Percentiles rank a stretch among this genome's conserved stretches.
Conservation (phyloP, 305 asterid genomes). For the Fraxinus angustifolia region DNA sequence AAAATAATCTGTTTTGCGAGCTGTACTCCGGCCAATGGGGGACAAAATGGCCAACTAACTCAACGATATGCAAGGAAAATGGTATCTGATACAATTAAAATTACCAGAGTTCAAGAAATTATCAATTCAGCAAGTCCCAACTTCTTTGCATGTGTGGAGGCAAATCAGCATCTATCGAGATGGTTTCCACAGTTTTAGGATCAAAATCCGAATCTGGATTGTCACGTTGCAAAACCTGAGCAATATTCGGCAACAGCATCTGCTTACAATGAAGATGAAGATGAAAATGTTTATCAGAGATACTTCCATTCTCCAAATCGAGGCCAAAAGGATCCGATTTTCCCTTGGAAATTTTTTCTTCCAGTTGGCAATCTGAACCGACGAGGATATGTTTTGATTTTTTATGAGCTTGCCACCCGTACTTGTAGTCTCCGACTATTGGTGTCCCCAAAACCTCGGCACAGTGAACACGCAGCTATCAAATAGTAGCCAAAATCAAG, state of each 20-base stretch:
- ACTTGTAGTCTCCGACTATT: conserved; percentile 90
- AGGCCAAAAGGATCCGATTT: conserved; percentile 34
- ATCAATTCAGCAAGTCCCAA: conserved; percentile 52
- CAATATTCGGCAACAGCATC: conserved; percentile 67
- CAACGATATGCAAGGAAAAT: not conserved
- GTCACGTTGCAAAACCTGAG: conserved; percentile 41
- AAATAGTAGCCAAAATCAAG: conserved; percentile 9
- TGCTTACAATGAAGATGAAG: conserved; percentile 94
- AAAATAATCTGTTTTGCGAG: not conserved
- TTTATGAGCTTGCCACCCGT: conserved; percentile 91
- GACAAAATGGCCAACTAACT: not conserved
- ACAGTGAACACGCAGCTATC: conserved; percentile 89
- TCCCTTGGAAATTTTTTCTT: conserved; percentile 21
- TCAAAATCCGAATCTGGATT: conserved; percentile 31
- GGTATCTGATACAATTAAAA: not conserved
- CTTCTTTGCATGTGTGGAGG: conserved; percentile 84
- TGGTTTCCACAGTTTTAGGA: conserved; percentile 29
- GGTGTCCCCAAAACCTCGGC: conserved; percentile 96
- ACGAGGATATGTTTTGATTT: conserved; percentile 36
- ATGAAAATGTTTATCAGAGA: conserved; percentile 53
- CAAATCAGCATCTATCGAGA: conserved; percentile 59
- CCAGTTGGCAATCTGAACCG: conserved; percentile 21
- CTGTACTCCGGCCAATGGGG: not conserved
- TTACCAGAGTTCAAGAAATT: not conserved
- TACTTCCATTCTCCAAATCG: conserved; percentile 57